Base-by-base conservation (phyloP, 2,329 filamentous ascomycete species). In the Chrysoporthe puriensis region DNA sequence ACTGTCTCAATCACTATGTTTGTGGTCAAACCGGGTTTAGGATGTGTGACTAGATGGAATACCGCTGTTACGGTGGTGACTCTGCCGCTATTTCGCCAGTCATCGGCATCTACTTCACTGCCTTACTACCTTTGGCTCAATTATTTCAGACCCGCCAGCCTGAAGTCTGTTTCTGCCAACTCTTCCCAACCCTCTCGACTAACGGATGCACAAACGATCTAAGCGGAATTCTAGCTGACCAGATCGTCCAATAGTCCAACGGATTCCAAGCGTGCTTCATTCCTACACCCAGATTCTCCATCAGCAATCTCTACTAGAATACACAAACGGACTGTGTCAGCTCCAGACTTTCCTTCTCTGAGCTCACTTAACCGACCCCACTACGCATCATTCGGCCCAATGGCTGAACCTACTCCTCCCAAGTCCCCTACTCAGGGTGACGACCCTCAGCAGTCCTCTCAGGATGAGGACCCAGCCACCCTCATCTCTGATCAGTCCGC, bases 311-410 rank as follows among this genome's bases (percentile, higher is more conserved):
- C 63, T 48, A 67, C 74, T 1, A 79, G 73, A 61, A 73, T 76
- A 46, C 84, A 86, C 73, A 86, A 85, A 72, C 77, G 84, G 67
- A 80, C 84, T 3, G 79, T 80, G 21, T 86, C 84, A 9, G 84
- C 83, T 7, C 84, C 84, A 13, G 78, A 82, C 67, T 81, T 83
- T 63, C 74, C 78, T 9, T 76, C 74, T 5, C 70, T 76, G n/a
- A 71, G 70, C 57, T 32, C 68, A 34, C 63, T 70, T 42, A 59
- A 74, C 66, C 71, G 70, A 56, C 43, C 63, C 42, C 70, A 68
- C 1, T 72, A 66, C 18, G 69, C 73, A 4, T 68, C 73, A 2
- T 69, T 73, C n/a, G 72, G 72, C 32, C 66, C 69, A 7, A 74
- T 74, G 26, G 70, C 73, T 14, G 77, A 76, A 36, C 74, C 72